Base-by-base conservation (phyloP, 176 grass and related monocot species). In the Microstegium vimineum region DNA sequence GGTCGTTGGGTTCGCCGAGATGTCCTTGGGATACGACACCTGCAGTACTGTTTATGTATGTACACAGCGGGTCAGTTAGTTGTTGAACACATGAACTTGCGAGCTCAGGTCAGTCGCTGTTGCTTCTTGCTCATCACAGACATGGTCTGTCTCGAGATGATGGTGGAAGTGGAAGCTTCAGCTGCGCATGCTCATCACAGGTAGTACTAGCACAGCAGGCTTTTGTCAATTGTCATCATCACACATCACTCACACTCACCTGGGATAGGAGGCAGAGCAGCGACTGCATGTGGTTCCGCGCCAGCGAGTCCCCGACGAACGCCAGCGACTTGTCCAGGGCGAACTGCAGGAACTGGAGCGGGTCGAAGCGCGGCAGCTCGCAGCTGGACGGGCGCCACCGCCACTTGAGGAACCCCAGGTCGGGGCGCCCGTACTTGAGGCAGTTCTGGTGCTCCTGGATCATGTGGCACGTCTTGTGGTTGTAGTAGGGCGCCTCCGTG, bases 371-470 rank as follows among this genome's bases (percentile, higher is more conserved):
- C 33, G 90, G 90, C 7, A 92, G 90, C 41, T 92, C 90, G 86
- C 90, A 92, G 0, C 86, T 86, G 0, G 86, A 85, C 0, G 90
- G 90, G 3, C 82, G 33, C 90, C 90, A 92, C 0, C 86, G 77
- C 90, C 90, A 92, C 82, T 89, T 92, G 82, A 92, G 82, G 90
- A 92, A 92, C 0, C 74, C 90, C 0, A 85, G 76, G 82, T 92
- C 90, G 3, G 90, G 90, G 0, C 90, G 43, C 8, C 90, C 90
- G 78, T 88, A 92, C 86, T 92, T 92, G 86, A 92, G 86, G 90
- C 90, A 92, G 74, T 92, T 92, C 86, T 92, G 90, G 82, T 92
- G 90, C 77, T 92, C 90, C 74, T 92, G 90, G 86, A 92, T 92
- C 77, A 77, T 76, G 46, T 36, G 76, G 78, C 90, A 92, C 31